A percentile compares a stretch with the other conserved stretches of the same genome.
These are phyloP conservation scores for Trametes sanguinea DNA, from an alignment of 768 basidiomycete species.

Conservation along the genomic window DNA sequence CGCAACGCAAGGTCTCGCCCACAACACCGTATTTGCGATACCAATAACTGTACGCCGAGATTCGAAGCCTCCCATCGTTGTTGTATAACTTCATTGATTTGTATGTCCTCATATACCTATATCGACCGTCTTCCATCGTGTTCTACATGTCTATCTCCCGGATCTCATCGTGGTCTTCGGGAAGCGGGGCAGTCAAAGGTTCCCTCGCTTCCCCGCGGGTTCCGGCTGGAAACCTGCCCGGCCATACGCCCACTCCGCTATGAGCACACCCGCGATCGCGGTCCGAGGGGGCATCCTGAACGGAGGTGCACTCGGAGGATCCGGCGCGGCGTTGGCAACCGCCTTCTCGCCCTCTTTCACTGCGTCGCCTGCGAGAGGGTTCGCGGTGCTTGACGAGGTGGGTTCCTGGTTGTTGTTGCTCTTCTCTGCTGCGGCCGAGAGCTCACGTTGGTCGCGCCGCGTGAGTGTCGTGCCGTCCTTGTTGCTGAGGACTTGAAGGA, in stretches of 20 bases:
- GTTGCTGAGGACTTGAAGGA: constrained; percentile 64
- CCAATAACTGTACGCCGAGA: not conserved
- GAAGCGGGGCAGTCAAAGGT: constrained; percentile 2
- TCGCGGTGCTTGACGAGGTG: constrained; percentile 6
- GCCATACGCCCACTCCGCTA: constrained; percentile 77
- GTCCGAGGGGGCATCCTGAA: constrained; percentile 76
- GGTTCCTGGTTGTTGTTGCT: constrained; percentile 16
- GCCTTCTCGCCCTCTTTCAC: constrained; percentile 26
- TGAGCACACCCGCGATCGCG: constrained; percentile 84
- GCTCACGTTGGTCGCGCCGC: constrained; percentile 51
- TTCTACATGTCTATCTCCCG: constrained; percentile 12
- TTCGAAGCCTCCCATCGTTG: not conserved
- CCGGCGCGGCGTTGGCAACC: constrained; percentile 26
- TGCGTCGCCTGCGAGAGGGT: constrained; percentile 33
- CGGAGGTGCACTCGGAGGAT: constrained; percentile 30
- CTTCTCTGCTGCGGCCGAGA: constrained; percentile 36
- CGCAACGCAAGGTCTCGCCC: not conserved
- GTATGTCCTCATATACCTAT: constrained; percentile 1
- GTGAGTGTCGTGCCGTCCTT: constrained; percentile 50
- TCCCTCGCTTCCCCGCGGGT: constrained; percentile 6
- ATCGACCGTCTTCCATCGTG: not conserved
- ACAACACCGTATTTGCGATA: constrained; percentile 1
- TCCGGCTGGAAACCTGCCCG: constrained; percentile 39
- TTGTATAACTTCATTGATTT: constrained; percentile 9
- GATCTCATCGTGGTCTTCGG: constrained; percentile 1